Evolutionary conservation across 805 yeast genomes (phyloP), one percentile per base, ranked within the genome.

Genomic region (Ogataea trehaloabstinens): DNA sequence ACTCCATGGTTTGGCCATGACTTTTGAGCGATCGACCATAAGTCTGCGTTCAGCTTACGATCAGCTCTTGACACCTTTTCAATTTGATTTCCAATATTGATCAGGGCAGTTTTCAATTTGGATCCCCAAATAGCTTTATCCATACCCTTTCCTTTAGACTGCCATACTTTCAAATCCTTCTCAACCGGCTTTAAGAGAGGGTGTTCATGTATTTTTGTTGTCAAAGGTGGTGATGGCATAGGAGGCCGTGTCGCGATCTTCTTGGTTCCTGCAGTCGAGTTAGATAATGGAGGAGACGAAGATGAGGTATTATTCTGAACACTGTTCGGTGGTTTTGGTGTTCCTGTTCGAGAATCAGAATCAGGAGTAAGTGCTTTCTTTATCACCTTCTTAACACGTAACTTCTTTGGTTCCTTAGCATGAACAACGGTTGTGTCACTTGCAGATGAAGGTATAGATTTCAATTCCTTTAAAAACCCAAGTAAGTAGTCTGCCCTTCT

Each of bases 401-500:
- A 41, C 28, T 56, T 54, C 28, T 46, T 50, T 5, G 34, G 21
- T 24, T 49, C 51, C 17, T 42, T 32, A 41, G 42, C 10, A 13
- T 22, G 33, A 16, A 31, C 24, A 17, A 33, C 28, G 8, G 21
- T 15, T 16, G 31, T 25, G n/a, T 10, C 34, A 10, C 37, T 17
- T n/a, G n/a, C n/a, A 13, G 38, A 27, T 19, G 21, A 28, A 6
- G 41, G 21, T 4, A 25, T 33, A 11, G 29, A 31, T 24, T 40
- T 39, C 16, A 43, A 36, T 46, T 81, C 95, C 44, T 73, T 73
- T 49, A 91, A 64, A 8, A 87, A 80, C 2, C 77, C 63, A 19
- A 91, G 73, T 53, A 93, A 70, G 53, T 90, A 91, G 58, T 95
- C 99, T 1, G 87, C 81, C 58, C 99, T 78, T 63, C 99, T 79